Evolutionary conservation across 371 early-diverging fungal species (phyloP), one percentile per base, ranked within the genome.

Genomic region (Batrachochytrium dendrobatidis): DNA sequence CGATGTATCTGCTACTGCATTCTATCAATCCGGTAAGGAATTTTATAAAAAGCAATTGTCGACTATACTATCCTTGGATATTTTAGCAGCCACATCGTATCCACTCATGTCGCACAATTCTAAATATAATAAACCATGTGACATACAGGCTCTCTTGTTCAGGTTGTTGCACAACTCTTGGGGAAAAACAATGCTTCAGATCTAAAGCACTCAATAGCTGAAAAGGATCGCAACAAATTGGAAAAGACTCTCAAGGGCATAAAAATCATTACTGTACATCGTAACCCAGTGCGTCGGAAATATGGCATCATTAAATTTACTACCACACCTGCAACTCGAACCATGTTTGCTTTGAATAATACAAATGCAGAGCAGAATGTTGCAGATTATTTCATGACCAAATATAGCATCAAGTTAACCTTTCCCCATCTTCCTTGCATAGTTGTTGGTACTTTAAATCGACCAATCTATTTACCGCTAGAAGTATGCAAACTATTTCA

Each of bases 361-460:
- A 62, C 61, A 18, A 34, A 74, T 17, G 66, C 67, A 32, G 74
- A 76, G 34, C 79, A 75, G 34, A 76, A 85, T 7, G 90, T 95
- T 15, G 84, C 83, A 0, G 63, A 78, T 2, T 95, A 93, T 70
- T 92, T 92, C 62, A 31, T 54, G 29, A 63, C 67, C 30, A 80
- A 77, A 25, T 93, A 93, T 69, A 79, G 79, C 62, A 68, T 75
- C 44, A 69, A 70, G 6, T 71, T 96, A 39, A 56, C 71, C 54
- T 93, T 80, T 64, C 87, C 92, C 6, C 78, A 82, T 65, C 68
- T 95, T 54, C 94, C 94, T 2, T 94, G 95, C 58, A 69, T 93
- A 12, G 82, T 84, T 32, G 89, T 89, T n/a, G 79, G 70, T 17
- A 71, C 70, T 50, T 65, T 70, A 7, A 52, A 45, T n/a, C 64